Base-by-base conservation (phyloP, 352 stramenopile species). In the Phytophthora podocarpi region DNA sequence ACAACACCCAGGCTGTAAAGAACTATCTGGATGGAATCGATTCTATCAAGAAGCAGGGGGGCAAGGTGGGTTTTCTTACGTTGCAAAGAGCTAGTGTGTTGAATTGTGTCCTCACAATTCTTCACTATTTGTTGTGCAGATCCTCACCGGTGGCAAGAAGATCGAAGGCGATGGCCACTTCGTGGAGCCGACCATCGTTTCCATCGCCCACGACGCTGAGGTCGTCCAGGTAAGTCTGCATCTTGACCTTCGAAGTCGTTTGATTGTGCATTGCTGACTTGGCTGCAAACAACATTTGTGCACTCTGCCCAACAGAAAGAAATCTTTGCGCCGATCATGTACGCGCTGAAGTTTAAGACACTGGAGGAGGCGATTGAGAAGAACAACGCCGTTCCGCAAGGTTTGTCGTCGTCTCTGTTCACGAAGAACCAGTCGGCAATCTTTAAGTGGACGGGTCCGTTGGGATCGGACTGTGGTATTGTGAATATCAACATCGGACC, bases 401-500 rank as follows among this genome's bases (percentile, higher is more conserved):
- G 92, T 15, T 59, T 98, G n/a, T 97, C 85, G 21, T 95, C 85
- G 35, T 93, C 92, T 23, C 55, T 98, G 24, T 97, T 98, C 66
- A 98, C 91, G 36, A 93, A 89, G 62, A 94, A 96, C 64, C 87
- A 97, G 66, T 76, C 83, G 23, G 87, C 92, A n/a, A 89, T 97
- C 47, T 97, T 97, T 66, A 91, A 97, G 74, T 98, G 91, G 91
- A 94, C 91, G 0, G 91, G 92, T 10, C 85, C 91, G 10, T 59
- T 82, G 24, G 92, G 92, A 54, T 97, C 89, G 48, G 93, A 98
- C 72, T 96, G 85, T 55, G 92, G 92, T 45, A 97, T 98, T 45
- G 91, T 97, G 39, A 98, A 98, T 72, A 74, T 97, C 51, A 98
- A 98, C 71, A 97, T 97, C 41, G 89, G 89, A 16, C 87, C 91